phyloP scores from a whole-genome alignment of 495 filamentous ascomycete species.

The Aspergillus sclerotioniger region DNA sequence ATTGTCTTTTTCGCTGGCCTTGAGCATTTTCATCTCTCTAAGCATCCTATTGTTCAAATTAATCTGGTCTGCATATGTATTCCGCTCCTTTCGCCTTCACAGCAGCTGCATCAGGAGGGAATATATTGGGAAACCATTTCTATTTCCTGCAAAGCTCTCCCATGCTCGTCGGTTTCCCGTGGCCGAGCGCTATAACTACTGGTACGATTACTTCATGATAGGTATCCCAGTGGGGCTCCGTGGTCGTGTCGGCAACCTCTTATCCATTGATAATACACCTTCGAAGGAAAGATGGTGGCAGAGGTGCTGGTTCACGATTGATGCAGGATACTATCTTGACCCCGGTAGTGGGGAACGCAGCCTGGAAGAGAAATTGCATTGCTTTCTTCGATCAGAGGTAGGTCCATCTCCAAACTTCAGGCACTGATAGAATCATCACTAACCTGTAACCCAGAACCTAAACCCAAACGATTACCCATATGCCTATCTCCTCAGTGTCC shows the following conservation, averaged over 20 bases:
- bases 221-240: conserved; percentile 23
- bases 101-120: no score
- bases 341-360: not conserved
- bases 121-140: conserved; percentile 15
- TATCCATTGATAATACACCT: conserved; percentile 12
- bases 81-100: no score
- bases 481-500: conserved; percentile 69
- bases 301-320: not conserved
- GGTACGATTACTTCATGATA: conserved; percentile 17
- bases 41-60: no score
- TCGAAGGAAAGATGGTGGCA: no score
- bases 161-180: conserved; percentile 15
- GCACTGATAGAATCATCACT: no score
- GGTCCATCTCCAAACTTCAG: not conserved
- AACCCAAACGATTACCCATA: conserved; percentile 36
- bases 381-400: not conserved
- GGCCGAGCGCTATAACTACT: conserved; percentile 14
- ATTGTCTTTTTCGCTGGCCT: no score
- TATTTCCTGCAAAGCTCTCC: conserved; percentile 16
- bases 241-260: conserved; percentile 15
- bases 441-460: conserved; percentile 11
- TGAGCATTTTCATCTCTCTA: no score
- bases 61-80: no score
- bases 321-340: not conserved
- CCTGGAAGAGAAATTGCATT: not conserved